Base-by-base conservation (phyloP, 495 filamentous ascomycete genomes). In the Pyrenula massariospora region DNA sequence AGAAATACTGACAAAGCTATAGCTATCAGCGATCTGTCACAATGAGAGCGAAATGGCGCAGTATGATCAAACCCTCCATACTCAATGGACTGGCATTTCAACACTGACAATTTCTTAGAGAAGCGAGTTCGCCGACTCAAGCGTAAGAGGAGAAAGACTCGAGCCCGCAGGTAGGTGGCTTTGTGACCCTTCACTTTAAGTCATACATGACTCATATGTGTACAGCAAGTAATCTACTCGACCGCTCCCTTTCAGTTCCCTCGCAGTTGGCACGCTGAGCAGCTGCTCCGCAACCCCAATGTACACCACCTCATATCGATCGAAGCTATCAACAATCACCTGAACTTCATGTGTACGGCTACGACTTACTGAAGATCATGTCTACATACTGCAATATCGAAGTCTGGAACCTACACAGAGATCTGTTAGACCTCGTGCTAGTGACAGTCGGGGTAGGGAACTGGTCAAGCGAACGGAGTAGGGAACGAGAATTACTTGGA, bases 11-110 rank as follows among this genome's bases (percentile, higher is more conserved):
- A 42, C 31, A 42, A 42, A 8, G 31, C 31, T 42, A n/a, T 42
- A 42, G 31, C 31, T 42, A 42, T 42, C 15, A 8, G 5, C 31
- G 15, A 42, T 42, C 31, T n/a, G 31, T 42, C 31, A 91, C 82
- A 84, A 94, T 96, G 91, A 91, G 91, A 90, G 89, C 88, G 66
- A 96, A 96, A 81, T 96, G 91, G 91, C 90, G 91, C 83, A 96
- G 31, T 42, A 42, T 42, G 31, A 42, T 42, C 15, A 8, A 8
- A 5, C 15, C 31, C 15, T 8, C 31, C 31, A 8, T 15, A 42
- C 5, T 15, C 31, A 42, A 42, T 15, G 8, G 31, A 42, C 31
- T n/a, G n/a, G n/a, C 31, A 42, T 42, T 42, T 8, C 31, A 8
- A 5, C 15, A 15, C 31, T 42, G 15, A 42, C 31, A 42, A 5